Conservation (phyloP, 164 flowering plant species). For the Cinnamomum micranthum region DNA sequence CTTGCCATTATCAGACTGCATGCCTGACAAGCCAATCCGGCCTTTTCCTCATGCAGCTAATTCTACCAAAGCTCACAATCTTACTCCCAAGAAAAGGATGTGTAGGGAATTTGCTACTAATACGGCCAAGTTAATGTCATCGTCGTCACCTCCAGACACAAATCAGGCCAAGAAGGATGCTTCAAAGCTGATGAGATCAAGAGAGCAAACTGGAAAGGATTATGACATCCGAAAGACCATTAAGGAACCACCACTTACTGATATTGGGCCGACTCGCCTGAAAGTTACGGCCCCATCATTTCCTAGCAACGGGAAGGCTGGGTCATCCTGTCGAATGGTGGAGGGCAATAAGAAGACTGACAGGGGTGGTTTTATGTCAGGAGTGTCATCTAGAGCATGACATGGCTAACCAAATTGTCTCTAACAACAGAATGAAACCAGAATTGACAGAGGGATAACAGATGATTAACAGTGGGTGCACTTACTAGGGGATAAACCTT, state of each 20-base stretch:
- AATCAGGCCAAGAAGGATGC: slow-evolving; percentile 31
- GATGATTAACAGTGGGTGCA: slow-evolving; percentile 1
- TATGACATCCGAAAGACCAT: slow-evolving; percentile 21
- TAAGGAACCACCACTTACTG: slow-evolving; percentile 37
- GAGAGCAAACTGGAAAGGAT: slow-evolving; percentile 30
- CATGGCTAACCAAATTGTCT: slow-evolving; percentile 1
- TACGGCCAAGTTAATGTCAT: not conserved
- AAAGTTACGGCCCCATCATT: slow-evolving; percentile 68
- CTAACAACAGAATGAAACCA: not conserved
- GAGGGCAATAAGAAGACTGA: slow-evolving; percentile 19
- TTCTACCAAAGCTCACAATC: slow-evolving; percentile 26
- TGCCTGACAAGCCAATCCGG: slow-evolving; percentile 16
- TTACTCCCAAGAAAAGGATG: slow-evolving; percentile 23
- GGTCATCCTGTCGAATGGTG: slow-evolving; percentile 16
- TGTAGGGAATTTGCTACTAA: slow-evolving; percentile 25
- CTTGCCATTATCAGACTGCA: slow-evolving; percentile 20
- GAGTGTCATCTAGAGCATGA: not conserved
- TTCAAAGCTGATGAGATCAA: slow-evolving; percentile 20
- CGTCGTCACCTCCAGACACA: slow-evolving; percentile 43
- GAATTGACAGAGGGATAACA: not conserved
- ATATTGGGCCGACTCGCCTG: slow-evolving; percentile 58
- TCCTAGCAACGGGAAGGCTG: slow-evolving; percentile 28
- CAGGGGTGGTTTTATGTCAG: not conserved
- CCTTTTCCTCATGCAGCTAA: slow-evolving; percentile 6
- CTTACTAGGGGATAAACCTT: not conserved